These are phyloP conservation scores for Aethionema arabicum DNA, from an alignment of 345 rosid genomes.

Conservation along the genomic window DNA sequence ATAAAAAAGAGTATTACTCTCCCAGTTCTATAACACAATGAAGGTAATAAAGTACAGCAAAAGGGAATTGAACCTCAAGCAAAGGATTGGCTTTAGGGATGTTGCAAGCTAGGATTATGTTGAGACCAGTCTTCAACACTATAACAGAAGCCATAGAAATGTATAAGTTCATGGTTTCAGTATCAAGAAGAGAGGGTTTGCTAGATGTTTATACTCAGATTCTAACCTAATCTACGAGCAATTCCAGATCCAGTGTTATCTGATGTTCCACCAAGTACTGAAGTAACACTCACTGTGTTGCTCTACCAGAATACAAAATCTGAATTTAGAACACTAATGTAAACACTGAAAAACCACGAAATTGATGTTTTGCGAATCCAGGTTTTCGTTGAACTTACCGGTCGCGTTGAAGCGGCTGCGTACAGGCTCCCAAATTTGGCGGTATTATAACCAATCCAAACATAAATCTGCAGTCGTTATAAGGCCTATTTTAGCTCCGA, in stretches of 20 bases:
- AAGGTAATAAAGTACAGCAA: constrained; percentile 48
- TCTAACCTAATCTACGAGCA: constrained; percentile 79
- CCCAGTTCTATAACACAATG: neutral
- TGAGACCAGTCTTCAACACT: constrained; percentile 87
- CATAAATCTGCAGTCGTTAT: constrained; percentile 49
- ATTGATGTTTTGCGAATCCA: neutral
- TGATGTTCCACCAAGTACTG: constrained; percentile 75
- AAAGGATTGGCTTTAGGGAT: constrained; percentile 80
- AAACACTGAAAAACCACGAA: constrained; percentile 3
- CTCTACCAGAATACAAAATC: constrained; percentile 37
- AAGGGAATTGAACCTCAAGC: constrained; percentile 63
- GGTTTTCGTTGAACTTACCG: constrained; percentile 39
- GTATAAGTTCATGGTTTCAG: neutral
- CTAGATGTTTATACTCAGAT: neutral
- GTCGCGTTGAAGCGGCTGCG: constrained; percentile 85
- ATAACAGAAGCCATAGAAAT: constrained; percentile 25
- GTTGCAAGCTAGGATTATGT: constrained; percentile 72
- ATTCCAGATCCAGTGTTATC: constrained; percentile 89
- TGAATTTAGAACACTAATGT: neutral
- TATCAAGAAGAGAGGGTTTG: neutral
- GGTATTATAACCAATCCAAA: constrained; percentile 82
- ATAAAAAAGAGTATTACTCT: neutral
- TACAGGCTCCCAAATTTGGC: constrained; percentile 65
- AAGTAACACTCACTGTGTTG: constrained; percentile 66
- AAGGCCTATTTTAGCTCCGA: neutral